phyloP scores from a whole-genome alignment of 2,329 filamentous ascomycete species.

The Chaetomium sp. region DNA sequence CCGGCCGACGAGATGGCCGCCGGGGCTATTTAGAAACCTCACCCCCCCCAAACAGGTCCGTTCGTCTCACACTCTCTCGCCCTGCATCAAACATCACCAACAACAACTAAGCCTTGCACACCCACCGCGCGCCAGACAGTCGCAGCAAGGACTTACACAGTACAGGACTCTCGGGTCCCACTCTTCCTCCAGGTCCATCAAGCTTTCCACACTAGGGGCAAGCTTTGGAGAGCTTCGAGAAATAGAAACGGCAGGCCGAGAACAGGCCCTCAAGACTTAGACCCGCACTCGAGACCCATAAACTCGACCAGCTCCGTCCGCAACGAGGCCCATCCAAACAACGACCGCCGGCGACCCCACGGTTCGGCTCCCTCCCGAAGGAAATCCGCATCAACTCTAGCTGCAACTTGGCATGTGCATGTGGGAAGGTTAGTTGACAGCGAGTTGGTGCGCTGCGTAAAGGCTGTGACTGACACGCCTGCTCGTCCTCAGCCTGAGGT shows the following conservation, averaged over 20 bases:
- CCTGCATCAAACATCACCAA: slow-evolving; percentile 25
- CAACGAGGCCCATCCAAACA: not conserved
- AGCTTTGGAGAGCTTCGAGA: not conserved
- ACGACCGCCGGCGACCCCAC: not conserved
- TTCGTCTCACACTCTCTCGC: slow-evolving; percentile 23
- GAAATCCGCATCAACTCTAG: not conserved
- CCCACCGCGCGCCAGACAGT: slow-evolving; percentile 9
- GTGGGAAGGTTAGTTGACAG: slow-evolving; percentile 32
- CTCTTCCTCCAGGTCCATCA: not conserved
- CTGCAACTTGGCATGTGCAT: slow-evolving; percentile 24
- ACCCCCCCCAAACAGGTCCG: slow-evolving; percentile 27
- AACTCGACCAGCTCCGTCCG: not conserved
- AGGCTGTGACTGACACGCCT: slow-evolving; percentile 29
- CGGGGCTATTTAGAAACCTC: slow-evolving; percentile 37
- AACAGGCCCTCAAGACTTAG: not conserved
- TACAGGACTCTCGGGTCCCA: not conserved
- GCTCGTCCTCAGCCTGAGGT: slow-evolving; percentile 27
- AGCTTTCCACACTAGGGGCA: not conserved
- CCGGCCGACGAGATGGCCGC: slow-evolving; percentile 30
- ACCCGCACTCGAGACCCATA: not conserved
- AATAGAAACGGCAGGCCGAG: not conserved
- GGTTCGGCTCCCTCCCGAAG: not conserved
- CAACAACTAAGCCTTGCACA: slow-evolving; percentile 20
- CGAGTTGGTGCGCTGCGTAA: slow-evolving; percentile 17
- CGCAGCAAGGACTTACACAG: slow-evolving; percentile 13